Evolutionary conservation across 2,329 filamentous ascomycete genomes (phyloP), one percentile per base, ranked within the genome.

Genomic region (Aureobasidium sp.): DNA sequence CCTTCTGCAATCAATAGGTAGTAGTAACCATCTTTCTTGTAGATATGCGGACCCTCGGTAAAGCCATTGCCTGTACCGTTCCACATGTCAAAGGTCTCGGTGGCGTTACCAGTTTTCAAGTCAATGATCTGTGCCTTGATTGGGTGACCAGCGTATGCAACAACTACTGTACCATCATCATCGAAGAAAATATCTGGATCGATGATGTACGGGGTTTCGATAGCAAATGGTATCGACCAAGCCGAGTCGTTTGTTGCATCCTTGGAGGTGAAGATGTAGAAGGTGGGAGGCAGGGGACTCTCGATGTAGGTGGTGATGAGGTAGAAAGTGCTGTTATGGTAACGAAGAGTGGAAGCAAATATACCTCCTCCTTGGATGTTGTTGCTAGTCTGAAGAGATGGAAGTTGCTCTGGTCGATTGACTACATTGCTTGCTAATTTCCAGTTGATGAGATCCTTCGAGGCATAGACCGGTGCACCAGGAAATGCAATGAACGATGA

Each of bases 161-260:
- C 29, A 23, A 54, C 31, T 11, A 54, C 31, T 23, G 3, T 54
- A 61, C 75, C 50, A 85, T 51, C 48, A 51, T 51, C 48, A 18
- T 51, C 48, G 48, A 33, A 51, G 48, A 87, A 86, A 10, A 83
- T 81, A 38, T 80, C 82, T 0, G 86, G 84, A 62, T 90, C 88
- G 40, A 69, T 67, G 31, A 55, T 72, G 3, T 38, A 47, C 4
- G 59, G 36, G 23, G 64, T 61, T 16, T 83, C 76, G 69, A 86
- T 87, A 61, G 82, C 79, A 0, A 84, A 70, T 0, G 85, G 81
- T 61, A 84, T 76, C 0, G 80, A 80, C 85, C 85, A 88, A 0
- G 82, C 74, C 15, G 67, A 53, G 8, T 76, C 71, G 45, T 82
- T 72, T 68, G 77, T 85, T 0, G 81, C 80, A 63, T 86, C 71